Conservation (phyloP, 331 rosid species). For the Rosa hybrid region DNA sequence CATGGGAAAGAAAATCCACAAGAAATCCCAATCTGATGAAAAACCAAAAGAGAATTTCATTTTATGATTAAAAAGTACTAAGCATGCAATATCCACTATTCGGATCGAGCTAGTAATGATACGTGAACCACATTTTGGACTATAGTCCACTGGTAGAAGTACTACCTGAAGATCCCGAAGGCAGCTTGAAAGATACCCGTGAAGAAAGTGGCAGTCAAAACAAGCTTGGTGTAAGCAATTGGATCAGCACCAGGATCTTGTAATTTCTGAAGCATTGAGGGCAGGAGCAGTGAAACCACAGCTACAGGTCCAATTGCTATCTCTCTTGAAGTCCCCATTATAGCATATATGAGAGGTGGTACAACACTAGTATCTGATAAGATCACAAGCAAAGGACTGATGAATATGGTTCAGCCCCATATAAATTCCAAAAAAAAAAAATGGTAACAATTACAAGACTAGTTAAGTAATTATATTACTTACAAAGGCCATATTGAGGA, state of each 20-base stretch:
- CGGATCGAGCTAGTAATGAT: neutral
- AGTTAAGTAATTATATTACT: constrained; percentile 26
- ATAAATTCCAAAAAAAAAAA: neutral
- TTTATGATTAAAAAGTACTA: neutral
- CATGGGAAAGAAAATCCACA: constrained; percentile 72
- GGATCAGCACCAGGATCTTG: constrained; percentile 60
- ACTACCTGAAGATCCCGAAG: constrained; percentile 65
- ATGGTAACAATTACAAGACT: neutral
- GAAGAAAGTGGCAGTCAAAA: constrained; percentile 66
- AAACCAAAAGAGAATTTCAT: neutral
- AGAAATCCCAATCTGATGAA: constrained; percentile 52
- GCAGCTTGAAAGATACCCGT: constrained; percentile 73
- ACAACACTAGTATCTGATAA: constrained; percentile 67
- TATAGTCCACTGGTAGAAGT: neutral
- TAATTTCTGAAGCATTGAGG: constrained; percentile 57
- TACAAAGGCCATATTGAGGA: constrained; percentile 90
- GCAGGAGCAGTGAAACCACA: constrained; percentile 61
- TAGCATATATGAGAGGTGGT: constrained; percentile 75
- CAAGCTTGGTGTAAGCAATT: constrained; percentile 55
- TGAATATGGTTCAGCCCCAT: neutral
- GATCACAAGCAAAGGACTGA: neutral
- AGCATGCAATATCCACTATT: neutral
- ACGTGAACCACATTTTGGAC: neutral
- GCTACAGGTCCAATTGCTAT: constrained; percentile 80
- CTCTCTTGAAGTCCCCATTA: constrained; percentile 77